Percentiles rank a stretch among this genome's conserved stretches.
Evolutionary conservation across 1,284 basidiomycete species (phyloP).

Genomic region (Caloboletus firmus): DNA sequence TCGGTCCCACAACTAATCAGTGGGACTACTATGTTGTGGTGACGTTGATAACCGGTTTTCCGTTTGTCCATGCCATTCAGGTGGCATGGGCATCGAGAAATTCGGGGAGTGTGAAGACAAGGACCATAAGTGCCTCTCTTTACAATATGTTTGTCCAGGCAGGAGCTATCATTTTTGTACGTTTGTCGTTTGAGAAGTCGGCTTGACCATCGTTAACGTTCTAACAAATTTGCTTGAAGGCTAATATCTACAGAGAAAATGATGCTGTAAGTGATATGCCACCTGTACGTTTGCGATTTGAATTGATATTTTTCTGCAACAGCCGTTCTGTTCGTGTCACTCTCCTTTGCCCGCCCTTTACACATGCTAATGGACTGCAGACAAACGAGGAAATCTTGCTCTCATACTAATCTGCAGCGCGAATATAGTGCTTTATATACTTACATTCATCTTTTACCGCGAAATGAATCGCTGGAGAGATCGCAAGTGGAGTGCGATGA

Average conservation of each 20-base stretch:
- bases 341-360: neutral
- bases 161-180: constrained; percentile 49
- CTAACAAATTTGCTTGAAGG: constrained; percentile 26
- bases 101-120: constrained; percentile 56
- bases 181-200: constrained; percentile 16
- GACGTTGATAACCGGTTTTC: constrained; percentile 53
- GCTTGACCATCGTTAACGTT: neutral
- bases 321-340: constrained; percentile 47
- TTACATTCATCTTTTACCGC: constrained; percentile 56
- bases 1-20: constrained; percentile 49
- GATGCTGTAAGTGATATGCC: constrained; percentile 39
- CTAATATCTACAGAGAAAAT: constrained; percentile 47
- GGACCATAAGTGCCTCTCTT: constrained; percentile 55
- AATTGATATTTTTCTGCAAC: neutral
- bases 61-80: constrained; percentile 48
- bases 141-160: constrained; percentile 69
- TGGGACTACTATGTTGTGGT: constrained; percentile 63
- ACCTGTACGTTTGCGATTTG: neutral
- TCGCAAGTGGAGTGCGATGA: constrained; percentile 52
- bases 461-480: constrained; percentile 52
- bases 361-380: constrained; percentile 25
- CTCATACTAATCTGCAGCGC: constrained; percentile 38
- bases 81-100: constrained; percentile 65
- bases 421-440: constrained; percentile 50
- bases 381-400: constrained; percentile 40